phyloP scores from a whole-genome alignment of 1,139 yeast genomes.

The Yamadazyma trypodendri region DNA sequence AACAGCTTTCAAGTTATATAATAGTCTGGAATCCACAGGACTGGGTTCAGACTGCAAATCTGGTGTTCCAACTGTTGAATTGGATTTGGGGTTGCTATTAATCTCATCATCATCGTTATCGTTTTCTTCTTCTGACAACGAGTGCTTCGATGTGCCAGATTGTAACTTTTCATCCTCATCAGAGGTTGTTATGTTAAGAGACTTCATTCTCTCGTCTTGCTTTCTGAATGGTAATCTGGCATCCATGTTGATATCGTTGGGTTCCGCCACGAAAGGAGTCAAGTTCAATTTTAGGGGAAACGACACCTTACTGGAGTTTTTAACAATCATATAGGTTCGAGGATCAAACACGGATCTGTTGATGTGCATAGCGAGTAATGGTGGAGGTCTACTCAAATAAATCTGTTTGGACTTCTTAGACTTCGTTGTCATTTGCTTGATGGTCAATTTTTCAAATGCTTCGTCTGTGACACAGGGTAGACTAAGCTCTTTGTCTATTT shows the following conservation, averaged over 20 bases:
- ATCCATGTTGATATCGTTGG: slow-evolving; percentile 71
- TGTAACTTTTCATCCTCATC: not conserved
- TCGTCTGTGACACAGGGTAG: slow-evolving; percentile 78
- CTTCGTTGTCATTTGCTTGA: slow-evolving; percentile 72
- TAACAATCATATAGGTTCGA: slow-evolving; percentile 75
- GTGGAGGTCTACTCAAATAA: slow-evolving; percentile 78
- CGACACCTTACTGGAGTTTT: slow-evolving; percentile 77
- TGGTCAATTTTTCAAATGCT: slow-evolving; percentile 68
- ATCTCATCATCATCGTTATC: slow-evolving; percentile 16
- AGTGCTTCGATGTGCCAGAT: not conserved
- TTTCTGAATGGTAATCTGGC: slow-evolving; percentile 75
- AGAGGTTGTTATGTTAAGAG: not conserved
- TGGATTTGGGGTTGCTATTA: slow-evolving; percentile 9
- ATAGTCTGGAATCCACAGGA: slow-evolving; percentile 33
- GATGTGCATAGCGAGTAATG: slow-evolving; percentile 78
- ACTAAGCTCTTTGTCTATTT: slow-evolving; percentile 55
- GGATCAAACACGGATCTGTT: slow-evolving; percentile 93
- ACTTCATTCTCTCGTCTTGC: slow-evolving; percentile 37
- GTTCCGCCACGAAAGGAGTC: slow-evolving; percentile 67
- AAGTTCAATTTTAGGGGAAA: slow-evolving; percentile 71
- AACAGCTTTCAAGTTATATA: slow-evolving; percentile 76
- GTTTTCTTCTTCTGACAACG: slow-evolving; percentile 7
- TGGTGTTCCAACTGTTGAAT: slow-evolving; percentile 15
- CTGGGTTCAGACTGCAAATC: slow-evolving; percentile 8
- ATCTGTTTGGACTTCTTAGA: slow-evolving; percentile 83